Base-by-base conservation (phyloP, 306 rosid genomes). In the Citrullus amarus region DNA sequence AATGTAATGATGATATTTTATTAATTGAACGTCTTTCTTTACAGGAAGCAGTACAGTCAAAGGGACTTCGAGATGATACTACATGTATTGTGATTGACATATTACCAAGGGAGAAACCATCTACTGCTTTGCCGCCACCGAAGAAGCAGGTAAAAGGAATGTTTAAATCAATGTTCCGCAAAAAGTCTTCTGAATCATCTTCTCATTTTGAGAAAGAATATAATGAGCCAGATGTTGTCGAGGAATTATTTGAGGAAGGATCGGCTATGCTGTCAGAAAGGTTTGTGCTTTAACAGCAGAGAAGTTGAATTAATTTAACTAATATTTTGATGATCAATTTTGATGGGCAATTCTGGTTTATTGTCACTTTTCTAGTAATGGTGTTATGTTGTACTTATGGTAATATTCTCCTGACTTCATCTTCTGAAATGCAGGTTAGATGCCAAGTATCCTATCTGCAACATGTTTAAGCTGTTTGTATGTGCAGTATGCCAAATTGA, bases 21-120 rank as follows among this genome's bases (percentile, higher is more conserved):
- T n/a, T 74, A 54, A 50, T 54, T 54, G 41, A 53, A 15, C 32
- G 18, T 9, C 2, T 85, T 46, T 65, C 50, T 44, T 80, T 83
- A 84, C 91, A 96, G 99, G 99, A 96, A 82, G 88, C 99, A 73
- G 25, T 96, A 55, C 94, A 86, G 76, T 89, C 97, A 43, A 96
- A 96, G 82, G 99, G 99, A 79, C 99, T 96, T 84, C 88, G 99
- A 79, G 99, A 96, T 86, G 99, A 96, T 86, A 96, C 99, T 63
- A 96, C 99, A 58, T 96, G 98, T 82, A 88, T 96, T 32, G 94
- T 96, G 76, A 87, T 93, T 76, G 99, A 96, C 80, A 88, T 96
- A 82, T 81, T 87, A 76, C 93, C 91, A 0, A 93, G 83, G 80
- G 97, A 93, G 81, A 96, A 93, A 85, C 92, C 87, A 83, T 41